phyloP scores from a whole-genome alignment of 2,329 filamentous ascomycete genomes.

The Waltergamsia citrina region DNA sequence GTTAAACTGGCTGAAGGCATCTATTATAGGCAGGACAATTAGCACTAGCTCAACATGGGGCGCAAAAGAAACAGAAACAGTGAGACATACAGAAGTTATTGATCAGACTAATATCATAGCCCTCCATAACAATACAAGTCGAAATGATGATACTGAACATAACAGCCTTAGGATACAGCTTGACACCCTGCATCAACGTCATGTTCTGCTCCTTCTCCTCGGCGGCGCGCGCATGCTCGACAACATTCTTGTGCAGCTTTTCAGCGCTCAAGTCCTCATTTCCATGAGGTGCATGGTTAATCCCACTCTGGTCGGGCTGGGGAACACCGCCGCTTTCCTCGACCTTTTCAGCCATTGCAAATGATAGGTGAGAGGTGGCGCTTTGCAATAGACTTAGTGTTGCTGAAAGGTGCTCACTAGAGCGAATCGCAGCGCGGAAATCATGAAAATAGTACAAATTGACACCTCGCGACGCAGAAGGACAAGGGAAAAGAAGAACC shows the following conservation, averaged over 20 bases:
- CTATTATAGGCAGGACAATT: neutral
- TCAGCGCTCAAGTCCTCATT: constrained; percentile 9
- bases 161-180: constrained; percentile 79
- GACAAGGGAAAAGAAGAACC: too few relatives aligned
- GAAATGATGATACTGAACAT: constrained; percentile 77
- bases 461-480: too few relatives aligned
- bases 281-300: too few relatives aligned
- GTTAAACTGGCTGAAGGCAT: constrained; percentile 47
- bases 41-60: too few relatives aligned
- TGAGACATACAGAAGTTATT: constrained; percentile 62
- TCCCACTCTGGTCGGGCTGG: too few relatives aligned
- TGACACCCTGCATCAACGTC: constrained; percentile 67
- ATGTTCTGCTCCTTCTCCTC: constrained; percentile 57
- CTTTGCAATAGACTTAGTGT: too few relatives aligned
- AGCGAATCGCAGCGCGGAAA: too few relatives aligned
- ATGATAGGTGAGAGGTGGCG: neutral
- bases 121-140: constrained; percentile 89
- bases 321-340: neutral
- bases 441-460: too few relatives aligned
- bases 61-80: too few relatives aligned
- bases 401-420: too few relatives aligned
- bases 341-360: constrained; percentile 1
- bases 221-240: constrained; percentile 29
- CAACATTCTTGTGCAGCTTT: constrained; percentile 17
- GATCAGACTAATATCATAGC: constrained; percentile 73